Evolutionary conservation across 345 rosid species (phyloP), one percentile per base, ranked within the genome.

Genomic region (Citrus medica): DNA sequence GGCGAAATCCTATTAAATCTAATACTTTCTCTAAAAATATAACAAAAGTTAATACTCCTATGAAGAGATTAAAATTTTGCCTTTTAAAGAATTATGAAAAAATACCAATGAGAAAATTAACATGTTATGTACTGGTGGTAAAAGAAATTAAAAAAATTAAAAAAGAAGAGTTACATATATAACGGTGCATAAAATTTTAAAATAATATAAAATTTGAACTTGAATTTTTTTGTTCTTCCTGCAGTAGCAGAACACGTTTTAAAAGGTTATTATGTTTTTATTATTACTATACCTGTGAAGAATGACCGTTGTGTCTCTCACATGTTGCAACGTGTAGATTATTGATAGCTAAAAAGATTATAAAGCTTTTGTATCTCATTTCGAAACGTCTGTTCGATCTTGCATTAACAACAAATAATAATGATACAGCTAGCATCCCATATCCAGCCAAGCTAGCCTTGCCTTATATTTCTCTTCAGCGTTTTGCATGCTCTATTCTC

Each of bases 271-370:
- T n/a, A 16, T 46, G 9, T 8, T 37, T 37, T 14, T 12, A n/a
- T 22, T 38, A 21, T 42, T 42, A 42, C 48, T 10, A 42, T 10
- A 40, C 28, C 19, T 13, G 8, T 21, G 5, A 24, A 35, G 58
- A 19, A 61, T 66, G 73, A 79, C 87, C 90, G 92, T 86, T 86
- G 84, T 82, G 24, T 89, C 85, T 62, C 67, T 40, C 84, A 86
- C 89, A 88, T 88, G 92, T 64, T 30, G 84, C 86, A 12, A 91
- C 91, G 90, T 89, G 90, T 85, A 77, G 79, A 48, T 42, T 73
- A 66, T 67, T 19, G 19, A 28, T 67, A 56, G 74, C 74, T 21
- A 2, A 69, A 70, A 73, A 9, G 62, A 68, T 42, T 71, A 76
- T 80, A 77, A 73, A 46, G 9, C 40, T 46, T 51, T 8, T 46